phyloP scores from a whole-genome alignment of 2,329 filamentous ascomycete species.

The Aspergillus fructus region DNA sequence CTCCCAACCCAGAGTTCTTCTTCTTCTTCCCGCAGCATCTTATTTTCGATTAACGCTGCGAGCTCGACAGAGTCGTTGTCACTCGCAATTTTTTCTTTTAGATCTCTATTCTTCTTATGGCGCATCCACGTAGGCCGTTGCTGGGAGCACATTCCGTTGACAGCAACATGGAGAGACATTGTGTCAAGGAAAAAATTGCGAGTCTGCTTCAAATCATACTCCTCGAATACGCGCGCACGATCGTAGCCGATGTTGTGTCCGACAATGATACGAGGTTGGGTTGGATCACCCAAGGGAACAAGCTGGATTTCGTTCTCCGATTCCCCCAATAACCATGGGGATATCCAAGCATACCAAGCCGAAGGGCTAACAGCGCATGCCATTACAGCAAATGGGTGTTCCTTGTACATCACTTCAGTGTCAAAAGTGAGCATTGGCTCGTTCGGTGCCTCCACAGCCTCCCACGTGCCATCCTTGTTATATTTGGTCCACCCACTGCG shows the following conservation, averaged over 20 bases:
- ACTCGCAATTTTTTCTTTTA: constrained; percentile 74
- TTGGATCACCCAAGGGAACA: constrained; percentile 79
- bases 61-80: constrained; percentile 71
- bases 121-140: constrained; percentile 98
- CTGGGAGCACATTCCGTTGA: constrained; percentile 97
- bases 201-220: constrained; percentile 81
- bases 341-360: constrained; percentile 97
- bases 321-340: constrained; percentile 88
- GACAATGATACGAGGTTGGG: constrained; percentile 72
- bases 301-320: constrained; percentile 74
- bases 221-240: constrained; percentile 80
- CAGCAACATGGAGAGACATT: constrained; percentile 96
- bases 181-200: constrained; percentile 89
- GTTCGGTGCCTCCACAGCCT: constrained; percentile 72
- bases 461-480: constrained; percentile 67
- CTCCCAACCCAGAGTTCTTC: constrained; percentile 94
- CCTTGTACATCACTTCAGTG: constrained; percentile 94
- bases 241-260: constrained; percentile 98
- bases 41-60: constrained; percentile 66
- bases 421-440: constrained; percentile 88
- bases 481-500: constrained; percentile 96
- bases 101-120: constrained; percentile 84
- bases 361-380: constrained; percentile 87
- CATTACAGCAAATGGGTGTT: constrained; percentile 92
- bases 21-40: constrained; percentile 72